phyloP scores from a whole-genome alignment of 2,329 filamentous ascomycete genomes.

The Aspergillus ustus region DNA sequence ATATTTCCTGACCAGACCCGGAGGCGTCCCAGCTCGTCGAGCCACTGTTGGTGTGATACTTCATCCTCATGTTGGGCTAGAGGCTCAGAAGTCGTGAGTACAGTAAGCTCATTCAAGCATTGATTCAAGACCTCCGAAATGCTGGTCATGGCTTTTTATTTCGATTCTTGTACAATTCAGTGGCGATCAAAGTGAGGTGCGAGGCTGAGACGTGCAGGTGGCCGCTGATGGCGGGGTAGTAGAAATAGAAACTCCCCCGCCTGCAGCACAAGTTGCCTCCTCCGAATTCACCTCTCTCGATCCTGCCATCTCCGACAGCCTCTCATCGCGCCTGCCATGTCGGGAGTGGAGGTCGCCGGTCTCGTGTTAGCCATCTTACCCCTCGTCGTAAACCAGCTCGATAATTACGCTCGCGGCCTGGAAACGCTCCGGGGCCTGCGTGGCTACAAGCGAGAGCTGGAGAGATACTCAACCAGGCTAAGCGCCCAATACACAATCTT shows the following conservation, averaged over 20 bases:
- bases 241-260: too few relatives aligned
- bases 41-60: neutral
- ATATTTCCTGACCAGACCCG: slow-evolving; percentile 33
- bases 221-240: too few relatives aligned
- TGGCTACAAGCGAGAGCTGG: slow-evolving; percentile 21
- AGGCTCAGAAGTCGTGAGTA: neutral
- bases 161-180: too few relatives aligned
- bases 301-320: too few relatives aligned
- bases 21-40: slow-evolving; percentile 20
- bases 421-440: slow-evolving; percentile 21
- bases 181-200: too few relatives aligned
- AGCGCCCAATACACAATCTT: slow-evolving; percentile 1
- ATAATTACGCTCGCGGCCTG: slow-evolving; percentile 26
- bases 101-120: neutral
- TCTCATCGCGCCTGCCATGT: too few relatives aligned
- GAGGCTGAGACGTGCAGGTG: too few relatives aligned
- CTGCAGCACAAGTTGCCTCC: too few relatives aligned
- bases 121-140: neutral
- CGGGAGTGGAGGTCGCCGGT: neutral
- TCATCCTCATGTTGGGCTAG: neutral
- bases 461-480: slow-evolving; percentile 3
- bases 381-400: slow-evolving; percentile 30
- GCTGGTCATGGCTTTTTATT: neutral
- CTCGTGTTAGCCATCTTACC: slow-evolving; percentile 29
- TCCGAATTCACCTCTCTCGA: too few relatives aligned